Percentiles rank a stretch among this genome's conserved stretches.
Conservation (phyloP, 2,329 filamentous ascomycete genomes). For the Aspergillus ibericus region DNA sequence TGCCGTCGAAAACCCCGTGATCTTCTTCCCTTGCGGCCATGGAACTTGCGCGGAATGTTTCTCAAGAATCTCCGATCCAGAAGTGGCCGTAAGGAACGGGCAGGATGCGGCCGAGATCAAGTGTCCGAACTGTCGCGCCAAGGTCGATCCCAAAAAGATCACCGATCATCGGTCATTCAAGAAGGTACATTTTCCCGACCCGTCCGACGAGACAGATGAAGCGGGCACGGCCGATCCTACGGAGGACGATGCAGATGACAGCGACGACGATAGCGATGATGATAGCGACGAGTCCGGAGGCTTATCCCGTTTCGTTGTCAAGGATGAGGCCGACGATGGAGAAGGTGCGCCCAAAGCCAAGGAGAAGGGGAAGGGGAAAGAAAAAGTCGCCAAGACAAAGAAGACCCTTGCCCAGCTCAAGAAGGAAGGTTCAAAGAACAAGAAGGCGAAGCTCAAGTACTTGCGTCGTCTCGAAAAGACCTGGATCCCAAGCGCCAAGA, state of each 20-base stretch:
- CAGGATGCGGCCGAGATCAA: slow-evolving; percentile 54
- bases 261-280: slow-evolving; percentile 37
- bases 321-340: slow-evolving; percentile 34
- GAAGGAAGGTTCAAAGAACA: slow-evolving; percentile 60
- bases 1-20: slow-evolving; percentile 68
- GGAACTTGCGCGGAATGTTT: slow-evolving; percentile 77
- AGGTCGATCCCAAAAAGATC: slow-evolving; percentile 65
- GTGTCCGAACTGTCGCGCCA: slow-evolving; percentile 75
- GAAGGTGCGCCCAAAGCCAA: slow-evolving; percentile 42
- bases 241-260: slow-evolving; percentile 20
- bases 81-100: slow-evolving; percentile 58
- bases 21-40: slow-evolving; percentile 83
- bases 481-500: slow-evolving; percentile 75
- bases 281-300: slow-evolving; percentile 29
- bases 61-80: slow-evolving; percentile 64
- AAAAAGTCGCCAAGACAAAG: slow-evolving; percentile 44
- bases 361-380: slow-evolving; percentile 49
- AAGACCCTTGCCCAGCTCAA: slow-evolving; percentile 38
- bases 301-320: slow-evolving; percentile 19
- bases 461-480: slow-evolving; percentile 65
- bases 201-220: slow-evolving; percentile 32
- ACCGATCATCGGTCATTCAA: slow-evolving; percentile 75
- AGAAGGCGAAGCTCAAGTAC: slow-evolving; percentile 66
- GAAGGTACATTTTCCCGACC: slow-evolving; percentile 66
- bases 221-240: neutral